A percentile compares a stretch with the other conserved stretches of the same genome.
Conservation (phyloP, 106 monocot genomes). For the Phalaenopsis aphrodite region DNA sequence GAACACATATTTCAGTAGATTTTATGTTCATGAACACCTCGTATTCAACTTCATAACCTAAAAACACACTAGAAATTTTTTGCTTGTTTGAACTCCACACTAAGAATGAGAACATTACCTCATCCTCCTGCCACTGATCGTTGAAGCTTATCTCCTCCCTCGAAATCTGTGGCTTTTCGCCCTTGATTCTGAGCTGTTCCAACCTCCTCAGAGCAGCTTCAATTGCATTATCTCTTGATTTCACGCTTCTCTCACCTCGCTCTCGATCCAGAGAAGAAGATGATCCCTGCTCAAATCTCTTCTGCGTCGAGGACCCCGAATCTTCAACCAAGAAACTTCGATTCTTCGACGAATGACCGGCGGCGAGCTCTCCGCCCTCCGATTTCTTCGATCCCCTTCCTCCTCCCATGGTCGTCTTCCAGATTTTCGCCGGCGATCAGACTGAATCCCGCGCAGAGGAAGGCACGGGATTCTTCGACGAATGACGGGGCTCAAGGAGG, state of each 20-base stretch:
- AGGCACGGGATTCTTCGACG: no score
- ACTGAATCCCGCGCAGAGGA: no score
- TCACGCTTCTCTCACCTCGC: background rate
- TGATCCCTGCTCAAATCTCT: background rate
- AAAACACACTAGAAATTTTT: no score
- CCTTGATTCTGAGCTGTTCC: background rate
- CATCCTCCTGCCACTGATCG: constrained; percentile 22
- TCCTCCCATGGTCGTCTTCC: background rate
- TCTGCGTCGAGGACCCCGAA: background rate
- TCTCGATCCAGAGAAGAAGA: background rate
- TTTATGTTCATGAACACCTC: no score
- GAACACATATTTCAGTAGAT: no score
- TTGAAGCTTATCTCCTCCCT: constrained; percentile 9
- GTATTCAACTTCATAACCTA: no score
- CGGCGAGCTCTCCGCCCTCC: background rate
- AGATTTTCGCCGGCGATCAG: background rate
- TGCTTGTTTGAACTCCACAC: no score
- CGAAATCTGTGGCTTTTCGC: constrained; percentile 5
- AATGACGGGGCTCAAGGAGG: no score
- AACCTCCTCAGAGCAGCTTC: constrained; percentile 13
- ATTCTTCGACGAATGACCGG: background rate
- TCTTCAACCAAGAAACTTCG: background rate
- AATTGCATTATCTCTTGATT: background rate
- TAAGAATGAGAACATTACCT: constrained; percentile 4
- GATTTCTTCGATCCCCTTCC: background rate